These are phyloP conservation scores for Trapa incisa DNA, from an alignment of 345 rosid species.

Conservation along the genomic window DNA sequence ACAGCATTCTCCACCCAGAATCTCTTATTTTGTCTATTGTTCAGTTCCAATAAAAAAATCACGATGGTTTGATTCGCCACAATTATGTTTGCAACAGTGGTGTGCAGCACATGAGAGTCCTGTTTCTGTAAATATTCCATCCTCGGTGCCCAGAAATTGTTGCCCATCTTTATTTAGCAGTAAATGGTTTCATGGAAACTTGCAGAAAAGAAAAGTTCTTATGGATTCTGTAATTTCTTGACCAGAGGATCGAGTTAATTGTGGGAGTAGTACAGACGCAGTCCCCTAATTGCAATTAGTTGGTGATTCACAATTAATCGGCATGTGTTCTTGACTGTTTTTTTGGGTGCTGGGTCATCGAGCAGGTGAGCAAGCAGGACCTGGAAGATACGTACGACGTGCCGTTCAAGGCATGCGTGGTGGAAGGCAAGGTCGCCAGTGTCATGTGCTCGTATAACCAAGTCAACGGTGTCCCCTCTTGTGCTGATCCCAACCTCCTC, in stretches of 20 bases:
- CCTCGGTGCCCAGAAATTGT: not conserved
- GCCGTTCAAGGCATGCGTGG: slow-evolving; percentile 78
- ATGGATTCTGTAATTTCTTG: not conserved
- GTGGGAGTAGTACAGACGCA: not conserved
- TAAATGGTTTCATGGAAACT: not conserved
- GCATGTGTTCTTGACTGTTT: not conserved
- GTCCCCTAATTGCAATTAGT: too few species aligned
- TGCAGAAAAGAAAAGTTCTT: too few species aligned
- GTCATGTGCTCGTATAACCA: slow-evolving; percentile 98
- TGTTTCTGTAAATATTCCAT: not conserved
- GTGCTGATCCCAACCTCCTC: slow-evolving; percentile 76
- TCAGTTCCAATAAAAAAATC: too few species aligned
- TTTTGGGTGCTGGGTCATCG: not conserved
- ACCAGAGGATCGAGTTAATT: not conserved
- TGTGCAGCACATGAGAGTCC: not conserved
- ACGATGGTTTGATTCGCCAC: too few species aligned
- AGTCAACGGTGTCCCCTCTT: slow-evolving; percentile 89
- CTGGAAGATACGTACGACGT: slow-evolving; percentile 77
- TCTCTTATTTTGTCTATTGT: not conserved
- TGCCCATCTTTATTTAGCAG: not conserved
- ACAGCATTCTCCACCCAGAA: too few species aligned
- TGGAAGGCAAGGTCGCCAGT: slow-evolving; percentile 80
- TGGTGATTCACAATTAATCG: not conserved
- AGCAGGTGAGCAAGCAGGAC: slow-evolving; percentile 85
- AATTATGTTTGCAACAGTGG: not conserved